phyloP scores from a whole-genome alignment of 2,329 filamentous ascomycete genomes.

The Diaporthe capsici region DNA sequence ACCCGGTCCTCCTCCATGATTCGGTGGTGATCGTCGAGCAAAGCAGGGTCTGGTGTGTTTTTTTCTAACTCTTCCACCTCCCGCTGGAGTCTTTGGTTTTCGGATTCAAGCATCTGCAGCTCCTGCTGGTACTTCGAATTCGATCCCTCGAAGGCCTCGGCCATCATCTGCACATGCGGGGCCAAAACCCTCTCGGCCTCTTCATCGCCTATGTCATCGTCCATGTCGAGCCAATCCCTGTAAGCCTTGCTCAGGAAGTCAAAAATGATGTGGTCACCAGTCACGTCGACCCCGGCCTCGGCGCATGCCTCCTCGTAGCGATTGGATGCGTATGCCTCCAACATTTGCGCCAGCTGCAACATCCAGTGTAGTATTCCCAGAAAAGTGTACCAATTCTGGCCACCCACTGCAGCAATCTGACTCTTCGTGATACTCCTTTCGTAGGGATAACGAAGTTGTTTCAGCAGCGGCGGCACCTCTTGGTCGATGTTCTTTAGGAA shows the following conservation, averaged over 20 bases:
- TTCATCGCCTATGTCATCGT: slow-evolving; percentile 90
- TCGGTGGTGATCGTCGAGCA: slow-evolving; percentile 90
- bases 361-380: slow-evolving; percentile 97
- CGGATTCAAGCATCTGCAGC: slow-evolving; percentile 86
- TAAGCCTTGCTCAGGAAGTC: slow-evolving; percentile 92
- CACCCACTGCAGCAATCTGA: slow-evolving; percentile 93
- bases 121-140: slow-evolving; percentile 90
- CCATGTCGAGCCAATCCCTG: slow-evolving; percentile 92
- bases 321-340: slow-evolving; percentile 84
- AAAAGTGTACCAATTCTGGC: slow-evolving; percentile 97
- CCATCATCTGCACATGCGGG: slow-evolving; percentile 91
- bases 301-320: slow-evolving; percentile 92
- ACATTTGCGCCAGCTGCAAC: slow-evolving; percentile 97
- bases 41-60: slow-evolving; percentile 84
- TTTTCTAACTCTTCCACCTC: slow-evolving; percentile 94
- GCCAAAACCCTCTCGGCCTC: slow-evolving; percentile 83
- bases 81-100: slow-evolving; percentile 83
- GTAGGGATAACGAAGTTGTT: slow-evolving; percentile 94
- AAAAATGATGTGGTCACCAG: slow-evolving; percentile 93
- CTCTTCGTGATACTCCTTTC: slow-evolving; percentile 97
- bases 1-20: slow-evolving; percentile 94
- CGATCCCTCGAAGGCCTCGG: slow-evolving; percentile 84
- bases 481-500: slow-evolving; percentile 97
- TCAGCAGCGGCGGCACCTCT: slow-evolving; percentile 92
- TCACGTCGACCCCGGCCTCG: slow-evolving; percentile 89